Base-by-base conservation (phyloP, 768 basidiomycete genomes). In the Suillus clintonianus region DNA sequence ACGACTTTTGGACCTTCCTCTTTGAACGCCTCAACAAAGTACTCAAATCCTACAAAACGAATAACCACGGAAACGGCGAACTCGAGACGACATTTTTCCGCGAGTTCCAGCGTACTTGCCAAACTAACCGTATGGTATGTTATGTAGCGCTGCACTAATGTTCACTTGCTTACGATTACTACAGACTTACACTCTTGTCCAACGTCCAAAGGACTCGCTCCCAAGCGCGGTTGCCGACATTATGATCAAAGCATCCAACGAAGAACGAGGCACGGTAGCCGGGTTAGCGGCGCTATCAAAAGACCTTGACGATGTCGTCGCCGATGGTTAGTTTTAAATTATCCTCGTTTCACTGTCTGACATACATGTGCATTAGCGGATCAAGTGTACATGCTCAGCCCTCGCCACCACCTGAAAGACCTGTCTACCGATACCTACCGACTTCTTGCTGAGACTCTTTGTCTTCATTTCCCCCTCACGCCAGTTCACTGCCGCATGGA, bases 51-150 rank as follows among this genome's bases (percentile, higher is more conserved):
- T 78, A 73, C 67, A 73, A 73, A 34, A 77, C 75, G 0, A 73
- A 71, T 51, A 78, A 78, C 47, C 77, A 76, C 56, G 66, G 59
- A 5, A 70, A 72, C 2, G 79, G 78, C 0, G 74, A 77, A 54
- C 66, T 80, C 0, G 75, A 78, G 59, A 59, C 65, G 1, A 67
- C 72, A 0, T 72, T 76, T 63, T 71, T 77, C 48, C 65, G 70
- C 4, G 74, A 71, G 56, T 74, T 74, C 57, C 68, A 71, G 39
- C 64, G 87, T 86, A 22, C 89, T 89, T 72, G 86, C 89, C 42
- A 84, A 85, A 36, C 89, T 90, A 74, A 89, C 90, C 19, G 89
- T 88, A 32, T 91, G 89, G 89, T 87, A 63, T 75, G 41, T 27
- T 37, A 6, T 37, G 37, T 37, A 37, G 10, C 13, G 37, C 37